A percentile compares a stretch with the other conserved stretches of the same genome.
Conservation (phyloP, 139 green algal species). For the Picochlorum costavermella region DNA sequence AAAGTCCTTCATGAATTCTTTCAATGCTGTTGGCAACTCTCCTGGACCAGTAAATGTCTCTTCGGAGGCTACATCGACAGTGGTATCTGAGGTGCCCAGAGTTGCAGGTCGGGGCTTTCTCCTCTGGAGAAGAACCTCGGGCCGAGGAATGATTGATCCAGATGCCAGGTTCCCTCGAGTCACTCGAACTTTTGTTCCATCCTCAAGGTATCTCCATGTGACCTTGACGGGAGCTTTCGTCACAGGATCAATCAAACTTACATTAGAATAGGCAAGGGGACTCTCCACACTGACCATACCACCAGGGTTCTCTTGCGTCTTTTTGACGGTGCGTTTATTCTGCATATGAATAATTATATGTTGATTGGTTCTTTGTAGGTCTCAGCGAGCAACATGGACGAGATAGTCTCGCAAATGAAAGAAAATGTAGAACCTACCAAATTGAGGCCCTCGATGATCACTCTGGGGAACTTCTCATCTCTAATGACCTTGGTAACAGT, state of each 20-base stretch:
- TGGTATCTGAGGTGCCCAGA: constrained; percentile 23
- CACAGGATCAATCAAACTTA: constrained; percentile 62
- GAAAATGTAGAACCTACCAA: constrained; percentile 43
- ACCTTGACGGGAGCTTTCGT: constrained; percentile 48
- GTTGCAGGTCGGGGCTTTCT: constrained; percentile 15
- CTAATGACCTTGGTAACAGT: constrained; percentile 46
- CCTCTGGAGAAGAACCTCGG: constrained; percentile 41
- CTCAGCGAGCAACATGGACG: background rate
- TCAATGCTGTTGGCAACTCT: constrained; percentile 28
- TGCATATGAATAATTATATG: constrained; percentile 14
- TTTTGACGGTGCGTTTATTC: constrained; percentile 55
- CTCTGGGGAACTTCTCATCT: constrained; percentile 34
- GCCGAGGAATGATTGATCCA: constrained; percentile 45
- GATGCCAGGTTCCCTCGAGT: constrained; percentile 41
- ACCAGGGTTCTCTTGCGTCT: constrained; percentile 41
- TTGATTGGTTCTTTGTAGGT: background rate
- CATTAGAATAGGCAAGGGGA: constrained; percentile 72
- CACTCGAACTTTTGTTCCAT: constrained; percentile 62
- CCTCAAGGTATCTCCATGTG: constrained; percentile 48
- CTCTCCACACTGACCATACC: constrained; percentile 55
- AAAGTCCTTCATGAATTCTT: constrained; percentile 14
- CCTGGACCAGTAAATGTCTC: constrained; percentile 16
- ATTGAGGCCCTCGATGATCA: constrained; percentile 67
- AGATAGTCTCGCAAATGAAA: background rate
- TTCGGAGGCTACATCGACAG: background rate